phyloP scores from a whole-genome alignment of 148 eudicot species.

The Pouteria glomerata region DNA sequence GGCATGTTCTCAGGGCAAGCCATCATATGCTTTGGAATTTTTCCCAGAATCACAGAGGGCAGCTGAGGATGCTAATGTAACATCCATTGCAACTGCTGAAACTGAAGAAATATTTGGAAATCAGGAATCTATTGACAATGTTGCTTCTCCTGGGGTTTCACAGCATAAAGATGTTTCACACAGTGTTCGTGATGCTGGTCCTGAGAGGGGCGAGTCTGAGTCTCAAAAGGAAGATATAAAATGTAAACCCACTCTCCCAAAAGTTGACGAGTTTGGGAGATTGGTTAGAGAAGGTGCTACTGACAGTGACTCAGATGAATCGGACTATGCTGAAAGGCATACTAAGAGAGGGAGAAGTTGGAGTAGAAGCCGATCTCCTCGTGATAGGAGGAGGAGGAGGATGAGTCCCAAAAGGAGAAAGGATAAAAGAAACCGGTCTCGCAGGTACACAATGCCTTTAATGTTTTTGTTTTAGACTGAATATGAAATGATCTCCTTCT shows the following conservation, averaged over 20 bases:
- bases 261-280: slow-evolving; percentile 93
- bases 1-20: slow-evolving; percentile 12
- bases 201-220: slow-evolving; percentile 21
- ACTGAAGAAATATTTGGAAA: slow-evolving; percentile 18
- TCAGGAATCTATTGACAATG: slow-evolving; percentile 24
- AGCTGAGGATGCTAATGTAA: slow-evolving; percentile 11
- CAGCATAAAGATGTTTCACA: slow-evolving; percentile 23
- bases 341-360: slow-evolving; percentile 63
- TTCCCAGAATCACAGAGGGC: slow-evolving; percentile 8
- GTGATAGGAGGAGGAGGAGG: slow-evolving; percentile 52
- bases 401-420: slow-evolving; percentile 57
- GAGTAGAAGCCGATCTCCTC: too few relatives aligned
- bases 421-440: slow-evolving; percentile 72
- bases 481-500: too few relatives aligned
- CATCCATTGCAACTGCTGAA: slow-evolving; percentile 12
- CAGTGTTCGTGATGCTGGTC: slow-evolving; percentile 18
- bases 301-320: slow-evolving; percentile 78
- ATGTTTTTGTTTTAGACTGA: background rate
- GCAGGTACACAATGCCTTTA: slow-evolving; percentile 63
- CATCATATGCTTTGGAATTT: slow-evolving; percentile 14
- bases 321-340: slow-evolving; percentile 35
- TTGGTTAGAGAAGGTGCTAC: slow-evolving; percentile 59
- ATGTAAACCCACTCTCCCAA: slow-evolving; percentile 23
- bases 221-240: slow-evolving; percentile 29
- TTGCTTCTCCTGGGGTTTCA: slow-evolving; percentile 13